These are phyloP conservation scores for Eucalyptus virginea DNA, from an alignment of 345 rosid species.

Conservation along the genomic window DNA sequence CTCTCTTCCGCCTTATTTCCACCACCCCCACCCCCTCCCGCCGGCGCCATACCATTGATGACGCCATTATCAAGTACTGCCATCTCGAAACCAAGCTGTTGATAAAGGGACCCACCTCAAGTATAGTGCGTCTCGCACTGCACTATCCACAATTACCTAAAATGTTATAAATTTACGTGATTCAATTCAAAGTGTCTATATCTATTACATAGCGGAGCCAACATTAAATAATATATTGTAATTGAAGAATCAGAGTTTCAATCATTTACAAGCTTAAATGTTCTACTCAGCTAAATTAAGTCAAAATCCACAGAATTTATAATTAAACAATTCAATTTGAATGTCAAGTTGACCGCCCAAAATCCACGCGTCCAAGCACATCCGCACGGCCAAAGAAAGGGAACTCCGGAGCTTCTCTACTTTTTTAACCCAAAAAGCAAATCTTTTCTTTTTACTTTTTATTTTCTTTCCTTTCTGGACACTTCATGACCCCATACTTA, in stretches of 20 bases:
- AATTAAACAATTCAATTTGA: too few relatives aligned
- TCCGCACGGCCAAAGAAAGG: neutral
- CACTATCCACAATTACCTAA: fast-evolving
- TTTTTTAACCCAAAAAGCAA: neutral
- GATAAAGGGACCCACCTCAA: neutral
- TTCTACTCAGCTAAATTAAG: too few relatives aligned
- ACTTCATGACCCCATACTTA: neutral
- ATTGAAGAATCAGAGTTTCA: fast-evolving
- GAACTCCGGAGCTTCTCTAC: neutral
- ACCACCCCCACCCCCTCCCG: too few relatives aligned
- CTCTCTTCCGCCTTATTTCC: neutral
- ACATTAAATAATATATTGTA: too few relatives aligned
- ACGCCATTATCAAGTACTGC: neutral
- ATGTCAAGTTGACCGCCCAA: neutral
- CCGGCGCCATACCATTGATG: neutral
- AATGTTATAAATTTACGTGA: fast-evolving
- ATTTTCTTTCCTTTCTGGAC: neutral
- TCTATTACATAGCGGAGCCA: fast-evolving
- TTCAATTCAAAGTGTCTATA: fast-evolving
- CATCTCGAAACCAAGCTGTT: neutral
- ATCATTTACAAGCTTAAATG: neutral
- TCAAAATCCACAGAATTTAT: too few relatives aligned
- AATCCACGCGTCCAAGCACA: neutral
- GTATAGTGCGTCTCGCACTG: fast-evolving
- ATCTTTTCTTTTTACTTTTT: too few relatives aligned